Evolutionary conservation across 2,329 filamentous ascomycete genomes (phyloP).

Genomic region (Fusarium mexicanum): DNA sequence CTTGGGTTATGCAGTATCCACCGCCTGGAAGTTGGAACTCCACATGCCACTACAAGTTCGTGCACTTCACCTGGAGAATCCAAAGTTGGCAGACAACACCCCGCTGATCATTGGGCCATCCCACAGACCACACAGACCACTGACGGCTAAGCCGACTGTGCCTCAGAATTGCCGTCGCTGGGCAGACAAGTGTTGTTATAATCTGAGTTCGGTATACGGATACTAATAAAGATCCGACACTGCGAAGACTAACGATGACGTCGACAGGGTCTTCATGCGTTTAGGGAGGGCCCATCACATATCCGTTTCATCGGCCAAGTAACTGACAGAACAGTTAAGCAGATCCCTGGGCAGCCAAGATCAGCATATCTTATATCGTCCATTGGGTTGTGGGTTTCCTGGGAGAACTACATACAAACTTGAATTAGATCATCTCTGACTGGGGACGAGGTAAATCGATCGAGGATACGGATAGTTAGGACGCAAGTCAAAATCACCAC

Average conservation of each 20-base stretch:
- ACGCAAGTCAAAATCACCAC: slow-evolving; percentile 11
- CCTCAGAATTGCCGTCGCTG: slow-evolving; percentile 29
- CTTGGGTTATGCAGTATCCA: background rate
- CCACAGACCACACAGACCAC: slow-evolving; percentile 25
- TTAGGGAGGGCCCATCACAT: slow-evolving; percentile 4
- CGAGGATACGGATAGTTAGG: background rate
- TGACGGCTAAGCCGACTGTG: slow-evolving; percentile 40
- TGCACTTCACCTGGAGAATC: slow-evolving; percentile 4
- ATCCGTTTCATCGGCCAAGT: slow-evolving; percentile 19
- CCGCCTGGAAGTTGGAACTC: background rate
- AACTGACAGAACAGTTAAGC: slow-evolving; percentile 2
- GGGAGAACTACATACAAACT: background rate
- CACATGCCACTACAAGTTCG: background rate
- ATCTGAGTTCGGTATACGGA: slow-evolving; percentile 3
- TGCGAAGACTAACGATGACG: slow-evolving; percentile 17
- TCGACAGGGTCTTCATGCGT: slow-evolving; percentile 6
- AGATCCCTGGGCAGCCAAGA: background rate
- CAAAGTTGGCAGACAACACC: slow-evolving; percentile 18
- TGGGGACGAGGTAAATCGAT: background rate
- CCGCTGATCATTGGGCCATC: slow-evolving; percentile 34
- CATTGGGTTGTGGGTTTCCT: background rate
- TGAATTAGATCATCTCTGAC: background rate
- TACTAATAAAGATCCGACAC: slow-evolving; percentile 17
- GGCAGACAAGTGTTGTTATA: slow-evolving; percentile 4
- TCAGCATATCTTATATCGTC: background rate